Conservation (phyloP, 2,329 filamentous ascomycete genomes). For the Fusarium camptoceras region DNA sequence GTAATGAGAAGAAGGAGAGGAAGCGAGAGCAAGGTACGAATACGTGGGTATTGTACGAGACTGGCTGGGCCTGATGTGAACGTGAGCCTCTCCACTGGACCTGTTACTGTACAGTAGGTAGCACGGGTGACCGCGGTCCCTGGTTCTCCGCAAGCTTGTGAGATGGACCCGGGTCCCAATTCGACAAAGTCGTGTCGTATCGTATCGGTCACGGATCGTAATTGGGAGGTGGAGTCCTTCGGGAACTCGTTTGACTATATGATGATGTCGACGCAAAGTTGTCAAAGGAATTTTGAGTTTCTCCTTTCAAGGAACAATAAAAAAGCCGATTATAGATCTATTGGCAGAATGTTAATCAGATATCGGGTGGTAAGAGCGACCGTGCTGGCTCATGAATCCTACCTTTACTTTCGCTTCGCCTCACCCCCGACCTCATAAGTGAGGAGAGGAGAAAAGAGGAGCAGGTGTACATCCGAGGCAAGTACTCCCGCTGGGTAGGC, state of each 20-base stretch:
- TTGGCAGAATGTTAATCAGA: background rate
- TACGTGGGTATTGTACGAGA: constrained; percentile 32
- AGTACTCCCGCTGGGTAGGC: constrained; percentile 20
- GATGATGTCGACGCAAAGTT: constrained; percentile 29
- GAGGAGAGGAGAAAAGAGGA: constrained; percentile 12
- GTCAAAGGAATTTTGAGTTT: background rate
- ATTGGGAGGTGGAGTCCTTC: constrained; percentile 37
- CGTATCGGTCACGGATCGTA: constrained; percentile 42
- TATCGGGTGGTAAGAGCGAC: constrained; percentile 1
- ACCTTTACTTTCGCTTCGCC: constrained; percentile 27
- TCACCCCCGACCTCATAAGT: constrained; percentile 25
- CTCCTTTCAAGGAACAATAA: background rate
- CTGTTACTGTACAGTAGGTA: constrained; percentile 22
- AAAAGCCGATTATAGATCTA: background rate
- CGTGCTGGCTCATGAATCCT: constrained; percentile 19
- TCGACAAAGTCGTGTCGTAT: constrained; percentile 38
- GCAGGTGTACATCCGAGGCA: constrained; percentile 25
- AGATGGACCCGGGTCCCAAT: constrained; percentile 31
- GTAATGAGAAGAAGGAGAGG: constrained; percentile 18
- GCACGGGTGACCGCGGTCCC: constrained; percentile 31
- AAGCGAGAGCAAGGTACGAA: constrained; percentile 33
- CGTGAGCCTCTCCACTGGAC: constrained; percentile 2
- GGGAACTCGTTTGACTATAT: constrained; percentile 25
- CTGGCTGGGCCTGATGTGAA: constrained; percentile 21
- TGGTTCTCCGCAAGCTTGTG: constrained; percentile 40